Conservation (phyloP, 2,329 filamentous ascomycete genomes). For the Penicillium digitatum region DNA sequence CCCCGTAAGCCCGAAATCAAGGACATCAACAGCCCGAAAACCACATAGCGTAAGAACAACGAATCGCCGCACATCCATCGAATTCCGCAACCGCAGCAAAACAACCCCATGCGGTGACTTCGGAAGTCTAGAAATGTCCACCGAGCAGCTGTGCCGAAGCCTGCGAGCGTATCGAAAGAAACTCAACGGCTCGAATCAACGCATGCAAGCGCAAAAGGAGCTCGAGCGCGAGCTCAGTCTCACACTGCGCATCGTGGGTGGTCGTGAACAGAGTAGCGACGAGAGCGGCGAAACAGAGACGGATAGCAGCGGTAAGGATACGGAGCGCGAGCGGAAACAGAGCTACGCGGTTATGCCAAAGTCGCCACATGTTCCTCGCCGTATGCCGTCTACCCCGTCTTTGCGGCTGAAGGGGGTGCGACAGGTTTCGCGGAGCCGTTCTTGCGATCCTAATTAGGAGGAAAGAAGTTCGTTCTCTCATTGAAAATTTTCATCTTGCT, state of each 20-base stretch:
- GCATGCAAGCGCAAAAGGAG: constrained; percentile 50
- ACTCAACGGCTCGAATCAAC: constrained; percentile 48
- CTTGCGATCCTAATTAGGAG: constrained; percentile 31
- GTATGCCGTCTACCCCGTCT: constrained; percentile 37
- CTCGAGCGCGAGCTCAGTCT: constrained; percentile 55
- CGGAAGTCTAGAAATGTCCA: constrained; percentile 50
- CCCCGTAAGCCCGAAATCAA: constrained; percentile 37
- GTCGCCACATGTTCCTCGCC: constrained; percentile 28
- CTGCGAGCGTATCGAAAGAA: constrained; percentile 58
- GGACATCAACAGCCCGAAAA: constrained; percentile 25
- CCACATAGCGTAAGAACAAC: constrained; percentile 28
- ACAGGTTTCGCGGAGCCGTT: constrained; percentile 30
- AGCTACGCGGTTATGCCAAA: constrained; percentile 22
- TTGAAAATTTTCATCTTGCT: neutral
- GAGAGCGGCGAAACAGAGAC: constrained; percentile 36
- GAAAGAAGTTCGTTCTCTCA: constrained; percentile 11
- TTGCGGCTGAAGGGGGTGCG: constrained; percentile 24
- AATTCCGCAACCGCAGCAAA: constrained; percentile 49
- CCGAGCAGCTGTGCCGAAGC: constrained; percentile 56
- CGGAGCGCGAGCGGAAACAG: constrained; percentile 30
- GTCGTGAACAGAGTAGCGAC: constrained; percentile 30
- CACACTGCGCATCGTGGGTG: constrained; percentile 34
- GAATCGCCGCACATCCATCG: constrained; percentile 48
- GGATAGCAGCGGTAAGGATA: constrained; percentile 40
- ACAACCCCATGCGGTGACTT: constrained; percentile 38